A percentile compares a stretch with the other conserved stretches of the same genome.
phyloP scores from a whole-genome alignment of 352 stramenopile genomes.

The Pythium plurisporium region DNA sequence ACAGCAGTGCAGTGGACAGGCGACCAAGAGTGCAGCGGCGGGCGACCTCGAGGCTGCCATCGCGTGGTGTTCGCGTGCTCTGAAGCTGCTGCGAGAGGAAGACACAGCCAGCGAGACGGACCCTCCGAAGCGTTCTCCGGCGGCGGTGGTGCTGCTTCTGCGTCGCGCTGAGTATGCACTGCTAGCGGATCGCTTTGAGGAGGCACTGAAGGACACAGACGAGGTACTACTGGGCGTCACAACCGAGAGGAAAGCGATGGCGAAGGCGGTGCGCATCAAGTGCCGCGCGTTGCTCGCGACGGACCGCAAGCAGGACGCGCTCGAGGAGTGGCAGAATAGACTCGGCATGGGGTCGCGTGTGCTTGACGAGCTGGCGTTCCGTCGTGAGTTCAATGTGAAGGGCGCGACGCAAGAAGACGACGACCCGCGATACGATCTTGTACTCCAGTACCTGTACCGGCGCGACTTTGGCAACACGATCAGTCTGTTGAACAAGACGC shows the following conservation, averaged over 20 bases:
- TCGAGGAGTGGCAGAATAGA: neutral
- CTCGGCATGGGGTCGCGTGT: constrained; percentile 3
- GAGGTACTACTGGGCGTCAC: neutral
- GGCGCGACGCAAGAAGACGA: neutral
- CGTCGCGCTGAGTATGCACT: constrained; percentile 13
- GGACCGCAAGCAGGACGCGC: neutral
- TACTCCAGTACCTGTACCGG: constrained; percentile 13
- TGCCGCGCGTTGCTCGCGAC: constrained; percentile 13
- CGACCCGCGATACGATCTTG: constrained; percentile 3
- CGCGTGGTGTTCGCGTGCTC: constrained; percentile 15
- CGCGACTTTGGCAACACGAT: constrained; percentile 22
- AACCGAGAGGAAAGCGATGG: neutral
- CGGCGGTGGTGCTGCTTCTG: constrained; percentile 1
- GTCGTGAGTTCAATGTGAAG: constrained; percentile 6
- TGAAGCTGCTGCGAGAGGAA: neutral
- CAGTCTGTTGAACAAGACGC: constrained; percentile 1
- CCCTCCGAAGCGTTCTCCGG: neutral
- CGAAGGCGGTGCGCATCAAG: neutral
- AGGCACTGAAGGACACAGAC: neutral
- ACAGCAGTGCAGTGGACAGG: constrained; percentile 8
- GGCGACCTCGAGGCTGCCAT: constrained; percentile 8
- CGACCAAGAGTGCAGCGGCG: neutral
- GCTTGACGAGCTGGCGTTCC: constrained; percentile 19
- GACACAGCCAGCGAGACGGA: neutral
- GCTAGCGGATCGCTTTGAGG: neutral